Percentiles rank a stretch among this genome's conserved stretches.
phyloP scores from a whole-genome alignment of 164 flowering plant species.

The Aristolochia fimbriata region DNA sequence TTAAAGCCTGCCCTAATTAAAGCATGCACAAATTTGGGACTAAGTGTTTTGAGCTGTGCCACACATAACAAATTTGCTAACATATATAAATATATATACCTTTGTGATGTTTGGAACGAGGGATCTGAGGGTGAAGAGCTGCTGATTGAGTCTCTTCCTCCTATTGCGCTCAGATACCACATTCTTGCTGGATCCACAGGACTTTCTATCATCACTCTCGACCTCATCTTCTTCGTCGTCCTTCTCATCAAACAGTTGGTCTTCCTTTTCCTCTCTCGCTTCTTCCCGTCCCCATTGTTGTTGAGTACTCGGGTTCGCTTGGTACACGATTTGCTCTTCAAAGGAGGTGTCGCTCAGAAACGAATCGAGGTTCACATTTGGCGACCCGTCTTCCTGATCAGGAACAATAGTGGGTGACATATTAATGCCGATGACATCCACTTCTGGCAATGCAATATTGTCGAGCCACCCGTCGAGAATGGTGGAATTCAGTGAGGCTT shows the following conservation, averaged over 20 bases:
- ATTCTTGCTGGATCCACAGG: conserved; percentile 7
- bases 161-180: conserved; percentile 23
- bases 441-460: not conserved
- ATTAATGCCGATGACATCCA: not conserved
- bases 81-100: conserved; percentile 4
- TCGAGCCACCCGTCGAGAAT: not conserved
- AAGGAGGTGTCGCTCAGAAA: too few species aligned
- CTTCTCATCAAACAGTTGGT: not conserved
- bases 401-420: too few species aligned
- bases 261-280: not conserved
- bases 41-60: too few species aligned
- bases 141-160: conserved; percentile 20
- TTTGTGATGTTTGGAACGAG: conserved; percentile 25
- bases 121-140: conserved; percentile 18
- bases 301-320: too few species aligned
- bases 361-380: too few species aligned
- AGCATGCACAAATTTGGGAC: too few species aligned
- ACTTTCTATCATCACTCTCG: conserved; percentile 2
- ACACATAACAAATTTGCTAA: too few species aligned
- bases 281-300: not conserved
- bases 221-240: not conserved
- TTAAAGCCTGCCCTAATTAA: too few species aligned
- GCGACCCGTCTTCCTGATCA: too few species aligned
- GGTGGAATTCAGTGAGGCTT: not conserved
- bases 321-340: not conserved